Base-by-base conservation (phyloP, 805 yeast species). In the Zygosaccharomyces bisporus region DNA sequence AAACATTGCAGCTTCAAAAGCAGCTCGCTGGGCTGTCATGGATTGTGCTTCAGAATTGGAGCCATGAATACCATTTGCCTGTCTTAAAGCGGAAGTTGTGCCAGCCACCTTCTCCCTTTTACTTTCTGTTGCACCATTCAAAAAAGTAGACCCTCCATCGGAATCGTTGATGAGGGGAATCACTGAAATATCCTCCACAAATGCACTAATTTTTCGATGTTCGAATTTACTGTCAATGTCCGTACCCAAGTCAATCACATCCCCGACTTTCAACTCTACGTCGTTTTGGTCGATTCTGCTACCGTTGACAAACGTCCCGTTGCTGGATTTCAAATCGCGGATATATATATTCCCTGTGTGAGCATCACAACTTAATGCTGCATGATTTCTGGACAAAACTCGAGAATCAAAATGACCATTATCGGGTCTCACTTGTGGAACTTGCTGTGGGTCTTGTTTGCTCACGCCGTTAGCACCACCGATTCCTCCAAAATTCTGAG, bases 331-430 rank as follows among this genome's bases (percentile, higher is more conserved):
- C 58, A 89, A 75, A 67, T 93, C 99, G 53, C 82, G 79, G 19
- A 93, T 75, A 73, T 74, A 87, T 16, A 95, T 73, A 47, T 75
- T 75, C 4, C 90, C 89, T 4, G 70, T 66, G 19, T 63, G 63
- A 13, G 78, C 71, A 53, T 86, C 93, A 29, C 89, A 78, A 70
- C 78, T 86, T 50, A 93, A 68, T 56, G 86, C 91, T 0, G 99
- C 99, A 67, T 93, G 99, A 58, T 86, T 93, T 52, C 99, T 72
- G 14, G 95, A 83, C 36, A 93, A 74, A 8, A 95, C 98, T 21
- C 98, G 72, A 8, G 96, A 87, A 66, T 93, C 98, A 60, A 93
- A 93, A 62, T 77, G 90, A 0, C 98, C 99, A 61, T 95, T 95
- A 29, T 85, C 82, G 2, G 86, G 67, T 21, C 71, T 67, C 0